Conservation (phyloP, 371 early-diverging fungal genomes). For the Gilbertella persicaria region DNA sequence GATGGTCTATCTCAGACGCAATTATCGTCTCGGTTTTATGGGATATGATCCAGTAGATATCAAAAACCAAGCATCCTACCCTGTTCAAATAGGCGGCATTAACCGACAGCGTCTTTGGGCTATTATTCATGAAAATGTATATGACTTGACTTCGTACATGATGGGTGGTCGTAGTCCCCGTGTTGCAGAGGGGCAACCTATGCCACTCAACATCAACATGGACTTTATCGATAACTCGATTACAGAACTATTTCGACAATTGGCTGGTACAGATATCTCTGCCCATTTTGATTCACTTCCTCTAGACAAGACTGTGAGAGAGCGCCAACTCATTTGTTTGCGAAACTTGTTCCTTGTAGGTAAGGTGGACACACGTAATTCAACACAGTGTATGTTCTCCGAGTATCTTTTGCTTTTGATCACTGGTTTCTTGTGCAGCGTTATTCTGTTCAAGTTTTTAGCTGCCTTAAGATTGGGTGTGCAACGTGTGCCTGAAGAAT, state of each 20-base stretch:
- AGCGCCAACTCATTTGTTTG: constrained; percentile 68
- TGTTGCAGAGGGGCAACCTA: constrained; percentile 15
- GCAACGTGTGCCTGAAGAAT: constrained; percentile 65
- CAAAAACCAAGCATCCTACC: constrained; percentile 37
- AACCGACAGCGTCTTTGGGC: constrained; percentile 42
- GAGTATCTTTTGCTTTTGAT: constrained; percentile 82
- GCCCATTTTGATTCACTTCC: constrained; percentile 60
- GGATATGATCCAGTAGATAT: constrained; percentile 47
- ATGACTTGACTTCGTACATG: constrained; percentile 60
- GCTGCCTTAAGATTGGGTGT: constrained; percentile 87
- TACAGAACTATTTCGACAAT: constrained; percentile 63
- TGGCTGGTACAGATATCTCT: constrained; percentile 70
- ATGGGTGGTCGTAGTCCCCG: constrained; percentile 27
- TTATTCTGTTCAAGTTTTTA: constrained; percentile 91
- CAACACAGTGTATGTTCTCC: constrained; percentile 81
- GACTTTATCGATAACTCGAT: constrained; percentile 64
- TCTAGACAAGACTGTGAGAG: constrained; percentile 32
- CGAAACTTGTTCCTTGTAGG: constrained; percentile 86
- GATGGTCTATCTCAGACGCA: constrained; percentile 52
- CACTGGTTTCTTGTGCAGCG: constrained; percentile 78
- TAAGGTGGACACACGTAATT: constrained; percentile 84
- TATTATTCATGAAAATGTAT: constrained; percentile 57
- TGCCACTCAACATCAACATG: constrained; percentile 22
- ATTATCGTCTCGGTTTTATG: constrained; percentile 53
- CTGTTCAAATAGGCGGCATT: constrained; percentile 30